Percentiles rank a stretch among this genome's conserved stretches.
phyloP scores from a whole-genome alignment of 768 basidiomycete species.

The Clitopilus hobsonii region DNA sequence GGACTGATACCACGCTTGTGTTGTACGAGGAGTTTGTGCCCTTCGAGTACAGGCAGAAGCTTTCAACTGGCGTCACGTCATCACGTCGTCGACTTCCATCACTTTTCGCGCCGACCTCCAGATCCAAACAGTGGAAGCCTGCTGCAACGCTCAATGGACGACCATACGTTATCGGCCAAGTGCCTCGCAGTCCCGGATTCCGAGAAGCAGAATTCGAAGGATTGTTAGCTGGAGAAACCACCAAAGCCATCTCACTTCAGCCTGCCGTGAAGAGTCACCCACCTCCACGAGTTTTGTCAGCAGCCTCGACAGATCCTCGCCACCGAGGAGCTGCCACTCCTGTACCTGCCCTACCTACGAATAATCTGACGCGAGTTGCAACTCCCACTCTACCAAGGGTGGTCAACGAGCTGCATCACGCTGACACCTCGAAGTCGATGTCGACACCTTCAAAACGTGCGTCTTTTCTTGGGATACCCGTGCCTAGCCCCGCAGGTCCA shows the following conservation, averaged over 20 bases:
- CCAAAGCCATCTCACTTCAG: constrained; percentile 38
- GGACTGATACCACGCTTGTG: constrained; percentile 68
- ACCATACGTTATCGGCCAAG: constrained; percentile 66
- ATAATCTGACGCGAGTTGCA: constrained; percentile 1
- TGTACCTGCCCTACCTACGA: constrained; percentile 13
- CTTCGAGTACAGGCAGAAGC: constrained; percentile 74
- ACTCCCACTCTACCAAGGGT: constrained; percentile 16
- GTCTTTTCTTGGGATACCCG: constrained; percentile 57
- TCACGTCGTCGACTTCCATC: constrained; percentile 64
- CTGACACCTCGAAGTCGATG: constrained; percentile 24
- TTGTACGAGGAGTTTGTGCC: constrained; percentile 96
- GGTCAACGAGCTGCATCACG: constrained; percentile 30
- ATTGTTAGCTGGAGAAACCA: constrained; percentile 53
- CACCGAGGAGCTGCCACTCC: constrained; percentile 13
- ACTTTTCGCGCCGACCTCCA: constrained; percentile 51
- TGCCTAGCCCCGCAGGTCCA: constrained; percentile 45
- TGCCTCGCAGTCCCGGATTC: constrained; percentile 41
- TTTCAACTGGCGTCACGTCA: constrained; percentile 42
- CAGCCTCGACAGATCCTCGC: constrained; percentile 4
- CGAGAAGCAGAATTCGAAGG: constrained; percentile 81
- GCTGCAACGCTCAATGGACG: constrained; percentile 79
- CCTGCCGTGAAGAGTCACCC: constrained; percentile 16
- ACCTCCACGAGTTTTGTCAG: not conserved
- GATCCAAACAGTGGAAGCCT: constrained; percentile 68
- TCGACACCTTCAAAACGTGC: constrained; percentile 31